Evolutionary conservation across 257 asterid species (phyloP), one percentile per base, ranked within the genome.

Genomic region (Asclepias syriaca): DNA sequence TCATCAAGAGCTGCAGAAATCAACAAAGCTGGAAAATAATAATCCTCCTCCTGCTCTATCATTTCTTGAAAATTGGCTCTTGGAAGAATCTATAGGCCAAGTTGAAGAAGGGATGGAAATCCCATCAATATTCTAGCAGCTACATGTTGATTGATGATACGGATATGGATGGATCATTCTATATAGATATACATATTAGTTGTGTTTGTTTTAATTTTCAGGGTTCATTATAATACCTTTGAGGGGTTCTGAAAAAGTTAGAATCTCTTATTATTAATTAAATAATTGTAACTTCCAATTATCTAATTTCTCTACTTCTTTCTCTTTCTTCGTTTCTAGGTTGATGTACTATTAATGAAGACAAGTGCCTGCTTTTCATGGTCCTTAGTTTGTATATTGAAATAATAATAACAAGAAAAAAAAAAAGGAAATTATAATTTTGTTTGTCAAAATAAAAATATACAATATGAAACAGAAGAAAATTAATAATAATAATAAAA

Each of bases 41-140:
- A 43, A 43, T 43, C 48, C 48, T 43, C 48, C 48, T 77, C 93
- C 93, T 29, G 92, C 97, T 54, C 79, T 90, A 11, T 84, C 96
- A 18, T 93, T 80, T 80, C 87, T 91, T 57, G 98, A 91, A 78
- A 91, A 91, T 59, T 93, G 98, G 98, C 67, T 93, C 76, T 74
- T 91, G 78, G 97, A 93, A 72, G 98, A 93, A 75, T 85, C 86
- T 69, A 84, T 87, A 6, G 85, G 66, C 24, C 96, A 89, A 55
- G 90, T 86, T 24, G 97, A 82, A 75, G 92, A 87, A 71, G 81
- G 69, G 6, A 85, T 88, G 90, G 93, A 86, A 73, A 74, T 90
- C 48, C 83, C 96, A 53, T 66, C 95, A 70, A 84, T 90, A 66
- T 88, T 88, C 82, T 90, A 83, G 70, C 54, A 55, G 45, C 65